A percentile compares a stretch with the other conserved stretches of the same genome.
phyloP scores from a whole-genome alignment of 768 basidiomycete genomes.

The Collybia sp. region DNA sequence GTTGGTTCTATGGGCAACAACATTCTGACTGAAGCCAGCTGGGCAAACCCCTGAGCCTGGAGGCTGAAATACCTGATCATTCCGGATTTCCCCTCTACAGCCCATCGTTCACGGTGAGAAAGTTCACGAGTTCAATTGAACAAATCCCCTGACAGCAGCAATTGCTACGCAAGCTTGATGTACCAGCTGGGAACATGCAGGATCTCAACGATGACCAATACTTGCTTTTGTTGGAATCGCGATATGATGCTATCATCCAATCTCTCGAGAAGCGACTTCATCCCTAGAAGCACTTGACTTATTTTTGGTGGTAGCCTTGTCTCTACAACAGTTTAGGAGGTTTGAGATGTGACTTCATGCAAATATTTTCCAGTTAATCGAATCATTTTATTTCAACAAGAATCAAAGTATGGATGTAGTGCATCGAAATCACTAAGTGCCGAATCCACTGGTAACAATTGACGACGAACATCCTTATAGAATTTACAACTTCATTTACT shows the following conservation, averaged over 20 bases:
- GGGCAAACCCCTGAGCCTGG: slow-evolving; percentile 46
- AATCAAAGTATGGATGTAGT: no score
- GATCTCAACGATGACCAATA: slow-evolving; percentile 70
- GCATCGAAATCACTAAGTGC: no score
- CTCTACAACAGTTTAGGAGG: no score
- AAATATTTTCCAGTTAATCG: no score
- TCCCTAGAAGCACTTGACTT: background rate
- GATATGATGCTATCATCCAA: slow-evolving; percentile 30
- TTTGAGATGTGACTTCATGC: no score
- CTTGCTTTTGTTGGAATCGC: slow-evolving; percentile 35
- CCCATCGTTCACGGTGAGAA: slow-evolving; percentile 68
- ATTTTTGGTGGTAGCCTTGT: no score
- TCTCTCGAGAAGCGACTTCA: slow-evolving; percentile 20
- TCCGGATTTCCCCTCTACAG: slow-evolving; percentile 65
- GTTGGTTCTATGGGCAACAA: no score
- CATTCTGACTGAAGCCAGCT: slow-evolving; percentile 31
- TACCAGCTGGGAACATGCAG: slow-evolving; percentile 65
- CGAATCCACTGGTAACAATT: no score
- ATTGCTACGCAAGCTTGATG: slow-evolving; percentile 44
- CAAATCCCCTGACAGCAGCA: background rate
- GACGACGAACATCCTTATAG: no score
- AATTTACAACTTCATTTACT: slow-evolving; percentile 7
- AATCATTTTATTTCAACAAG: no score
- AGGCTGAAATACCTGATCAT: slow-evolving; percentile 75
- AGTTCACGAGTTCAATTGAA: background rate